A percentile compares a stretch with the other conserved stretches of the same genome.
Conservation (phyloP, 1,284 basidiomycete species). For the Apiotrichum montevideense region DNA sequence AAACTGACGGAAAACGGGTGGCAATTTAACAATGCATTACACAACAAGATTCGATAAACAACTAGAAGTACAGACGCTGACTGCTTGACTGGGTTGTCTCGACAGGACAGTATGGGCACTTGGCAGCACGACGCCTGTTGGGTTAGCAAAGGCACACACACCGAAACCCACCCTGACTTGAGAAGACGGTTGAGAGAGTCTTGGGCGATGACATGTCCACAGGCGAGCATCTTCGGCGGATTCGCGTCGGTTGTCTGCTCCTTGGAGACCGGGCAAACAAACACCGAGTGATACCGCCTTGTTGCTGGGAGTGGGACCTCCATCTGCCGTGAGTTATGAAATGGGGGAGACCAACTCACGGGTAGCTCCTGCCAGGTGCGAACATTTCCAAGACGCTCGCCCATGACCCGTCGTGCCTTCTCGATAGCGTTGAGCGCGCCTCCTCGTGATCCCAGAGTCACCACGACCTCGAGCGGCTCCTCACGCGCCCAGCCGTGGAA, state of each 20-base stretch:
- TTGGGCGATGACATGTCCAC: slow-evolving; percentile 88
- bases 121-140: slow-evolving; percentile 36
- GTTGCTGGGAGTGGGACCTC: slow-evolving; percentile 82
- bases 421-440: slow-evolving; percentile 83
- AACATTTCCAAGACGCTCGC: slow-evolving; percentile 73
- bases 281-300: slow-evolving; percentile 91
- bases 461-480: slow-evolving; percentile 75
- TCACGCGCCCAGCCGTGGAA: slow-evolving; percentile 79
- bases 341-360: slow-evolving; percentile 50
- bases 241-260: slow-evolving; percentile 90
- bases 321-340: slow-evolving; percentile 55
- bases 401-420: slow-evolving; percentile 87
- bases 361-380: slow-evolving; percentile 88
- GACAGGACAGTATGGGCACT: slow-evolving; percentile 47
- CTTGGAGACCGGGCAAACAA: slow-evolving; percentile 95
- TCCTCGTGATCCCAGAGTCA: slow-evolving; percentile 76
- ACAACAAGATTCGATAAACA: slow-evolving; percentile 3
- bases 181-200: slow-evolving; percentile 80
- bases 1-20: too few species aligned
- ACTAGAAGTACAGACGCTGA: slow-evolving; percentile 42
- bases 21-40: slow-evolving; percentile 1
- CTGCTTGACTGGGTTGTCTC: slow-evolving; percentile 38
- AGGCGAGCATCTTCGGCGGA: slow-evolving; percentile 95
- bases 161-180: slow-evolving; percentile 69
- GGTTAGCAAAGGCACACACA: not conserved